Conservation (phyloP, 2,329 filamentous ascomycete species). For the Epichloe scottii region DNA sequence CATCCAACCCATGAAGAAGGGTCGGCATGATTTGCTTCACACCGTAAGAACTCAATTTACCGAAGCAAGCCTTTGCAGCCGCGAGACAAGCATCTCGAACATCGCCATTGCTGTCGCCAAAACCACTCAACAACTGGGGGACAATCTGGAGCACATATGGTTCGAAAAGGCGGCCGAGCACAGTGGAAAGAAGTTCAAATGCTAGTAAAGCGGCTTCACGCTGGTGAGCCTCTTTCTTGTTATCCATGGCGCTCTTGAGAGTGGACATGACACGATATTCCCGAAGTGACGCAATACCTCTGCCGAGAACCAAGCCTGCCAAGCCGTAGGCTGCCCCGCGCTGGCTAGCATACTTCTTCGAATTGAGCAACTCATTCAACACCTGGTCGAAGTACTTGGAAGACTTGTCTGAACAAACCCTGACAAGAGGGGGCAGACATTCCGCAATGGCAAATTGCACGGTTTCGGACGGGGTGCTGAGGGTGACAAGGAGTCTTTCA, state of each 20-base stretch:
- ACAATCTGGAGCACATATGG: constrained; percentile 95
- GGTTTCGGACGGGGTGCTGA: constrained; percentile 90
- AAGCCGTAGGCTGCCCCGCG: constrained; percentile 91
- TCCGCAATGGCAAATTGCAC: constrained; percentile 95
- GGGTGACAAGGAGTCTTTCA: constrained; percentile 69
- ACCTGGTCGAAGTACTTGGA: constrained; percentile 70
- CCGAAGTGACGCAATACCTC: constrained; percentile 67
- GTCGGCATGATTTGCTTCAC: constrained; percentile 91
- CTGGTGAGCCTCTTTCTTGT: constrained; percentile 85
- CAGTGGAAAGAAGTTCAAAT: constrained; percentile 77
- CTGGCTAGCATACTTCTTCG: constrained; percentile 85
- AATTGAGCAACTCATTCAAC: constrained; percentile 67
- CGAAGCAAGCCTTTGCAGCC: constrained; percentile 88
- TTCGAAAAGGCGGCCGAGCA: constrained; percentile 83
- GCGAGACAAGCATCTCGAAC: constrained; percentile 89
- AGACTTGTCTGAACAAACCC: constrained; percentile 64
- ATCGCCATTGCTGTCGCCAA: constrained; percentile 77
- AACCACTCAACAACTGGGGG: constrained; percentile 76
- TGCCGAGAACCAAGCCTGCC: constrained; percentile 79
- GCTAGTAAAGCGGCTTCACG: constrained; percentile 80
- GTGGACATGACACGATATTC: constrained; percentile 79
- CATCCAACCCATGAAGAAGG: constrained; percentile 80
- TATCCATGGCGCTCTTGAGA: constrained; percentile 73
- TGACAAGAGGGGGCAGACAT: constrained; percentile 83
- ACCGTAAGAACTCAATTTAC: constrained; percentile 84